phyloP scores from a whole-genome alignment of 1,139 yeast genomes.

The Suhomyces yuchorum region DNA sequence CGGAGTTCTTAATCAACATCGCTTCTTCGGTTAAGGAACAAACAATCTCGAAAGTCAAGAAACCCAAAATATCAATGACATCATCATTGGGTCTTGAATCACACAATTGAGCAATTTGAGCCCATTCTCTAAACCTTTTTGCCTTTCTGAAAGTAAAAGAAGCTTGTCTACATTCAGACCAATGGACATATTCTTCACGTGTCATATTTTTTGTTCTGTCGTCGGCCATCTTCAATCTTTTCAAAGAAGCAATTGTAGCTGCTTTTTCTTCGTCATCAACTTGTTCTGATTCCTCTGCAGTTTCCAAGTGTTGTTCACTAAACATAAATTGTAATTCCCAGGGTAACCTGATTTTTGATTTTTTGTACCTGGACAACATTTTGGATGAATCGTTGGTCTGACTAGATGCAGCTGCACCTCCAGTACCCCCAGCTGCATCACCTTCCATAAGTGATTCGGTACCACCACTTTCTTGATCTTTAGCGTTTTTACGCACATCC shows the following conservation, averaged over 20 bases:
- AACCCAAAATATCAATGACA: conserved; percentile 93
- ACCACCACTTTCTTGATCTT: conserved; percentile 89
- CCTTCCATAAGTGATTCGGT: conserved; percentile 54
- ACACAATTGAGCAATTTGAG: conserved; percentile 78
- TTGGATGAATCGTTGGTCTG: conserved; percentile 53
- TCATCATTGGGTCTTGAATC: conserved; percentile 95
- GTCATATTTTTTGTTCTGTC: conserved; percentile 94
- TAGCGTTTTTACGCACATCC: conserved; percentile 95
- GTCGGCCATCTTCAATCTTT: conserved; percentile 88
- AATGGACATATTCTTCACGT: conserved; percentile 93
- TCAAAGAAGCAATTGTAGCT: conserved; percentile 84
- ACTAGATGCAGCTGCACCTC: conserved; percentile 31
- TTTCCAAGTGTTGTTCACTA: conserved; percentile 81
- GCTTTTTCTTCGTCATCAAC: conserved; percentile 89
- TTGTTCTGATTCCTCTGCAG: conserved; percentile 76
- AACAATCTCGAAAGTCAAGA: conserved; percentile 93
- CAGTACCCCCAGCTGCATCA: conserved; percentile 39
- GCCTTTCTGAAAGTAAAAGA: conserved; percentile 92
- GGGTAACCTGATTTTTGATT: conserved; percentile 81
- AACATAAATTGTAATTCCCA: conserved; percentile 98
- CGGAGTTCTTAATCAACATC: conserved; percentile 71
- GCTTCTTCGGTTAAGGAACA: conserved; percentile 95
- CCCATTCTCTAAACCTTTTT: conserved; percentile 95
- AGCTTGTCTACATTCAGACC: conserved; percentile 99
- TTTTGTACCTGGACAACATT: conserved; percentile 68